phyloP scores from a whole-genome alignment of 1,139 yeast genomes.

The Hemisphaericaspora xylofermentans region DNA sequence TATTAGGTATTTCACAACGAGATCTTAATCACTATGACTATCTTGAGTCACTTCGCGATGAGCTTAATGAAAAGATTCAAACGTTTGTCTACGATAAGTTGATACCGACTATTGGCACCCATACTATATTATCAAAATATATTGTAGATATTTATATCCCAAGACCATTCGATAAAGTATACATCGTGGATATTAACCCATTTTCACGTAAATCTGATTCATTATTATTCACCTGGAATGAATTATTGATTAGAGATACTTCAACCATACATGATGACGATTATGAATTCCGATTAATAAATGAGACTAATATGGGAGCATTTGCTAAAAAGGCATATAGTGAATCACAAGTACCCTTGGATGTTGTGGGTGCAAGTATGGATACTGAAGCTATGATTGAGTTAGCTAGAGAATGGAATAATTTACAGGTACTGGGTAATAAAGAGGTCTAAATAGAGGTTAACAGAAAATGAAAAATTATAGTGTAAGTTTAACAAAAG shows the following conservation, averaged over 20 bases:
- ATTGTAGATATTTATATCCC: slow-evolving; percentile 84
- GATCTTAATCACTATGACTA: slow-evolving; percentile 82
- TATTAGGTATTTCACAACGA: slow-evolving; percentile 79
- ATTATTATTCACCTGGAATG: slow-evolving; percentile 81
- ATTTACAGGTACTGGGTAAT: slow-evolving; percentile 10
- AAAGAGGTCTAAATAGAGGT: neutral
- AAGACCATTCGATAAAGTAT: slow-evolving; percentile 62
- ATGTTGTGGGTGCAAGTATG: slow-evolving; percentile 79
- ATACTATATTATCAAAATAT: slow-evolving; percentile 26
- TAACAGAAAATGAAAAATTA: neutral
- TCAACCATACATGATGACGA: slow-evolving; percentile 19
- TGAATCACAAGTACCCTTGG: slow-evolving; percentile 89
- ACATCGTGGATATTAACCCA: slow-evolving; percentile 82
- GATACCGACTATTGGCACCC: slow-evolving; percentile 45
- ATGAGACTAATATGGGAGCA: slow-evolving; percentile 64
- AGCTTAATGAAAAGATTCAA: slow-evolving; percentile 50
- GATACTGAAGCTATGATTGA: slow-evolving; percentile 66
- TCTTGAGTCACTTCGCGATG: slow-evolving; percentile 46
- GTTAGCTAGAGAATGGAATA: slow-evolving; percentile 58
- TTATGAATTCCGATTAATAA: slow-evolving; percentile 59
- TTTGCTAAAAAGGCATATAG: slow-evolving; percentile 81
- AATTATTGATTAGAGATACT: slow-evolving; percentile 39
- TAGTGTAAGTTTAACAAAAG: no score
- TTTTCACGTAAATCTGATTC: slow-evolving; percentile 77
- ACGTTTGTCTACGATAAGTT: slow-evolving; percentile 50